phyloP scores from a whole-genome alignment of 1,284 basidiomycete species.

The Rhodotorula sp. region DNA sequence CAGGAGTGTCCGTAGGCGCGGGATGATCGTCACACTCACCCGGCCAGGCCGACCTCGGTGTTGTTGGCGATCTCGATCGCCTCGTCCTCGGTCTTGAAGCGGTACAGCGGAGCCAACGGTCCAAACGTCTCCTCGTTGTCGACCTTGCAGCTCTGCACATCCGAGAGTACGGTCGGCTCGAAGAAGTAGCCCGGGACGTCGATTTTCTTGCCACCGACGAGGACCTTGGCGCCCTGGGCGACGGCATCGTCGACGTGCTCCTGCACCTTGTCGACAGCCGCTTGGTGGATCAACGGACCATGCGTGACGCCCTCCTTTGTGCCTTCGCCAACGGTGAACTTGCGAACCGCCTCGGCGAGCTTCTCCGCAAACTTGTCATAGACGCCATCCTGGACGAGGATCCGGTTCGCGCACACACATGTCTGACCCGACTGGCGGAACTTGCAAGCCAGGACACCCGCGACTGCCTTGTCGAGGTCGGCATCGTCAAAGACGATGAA shows the following conservation, averaged over 20 bases:
- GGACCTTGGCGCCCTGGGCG: constrained; percentile 75
- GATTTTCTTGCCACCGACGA: constrained; percentile 71
- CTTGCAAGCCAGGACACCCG: constrained; percentile 59
- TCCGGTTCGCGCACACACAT: constrained; percentile 50
- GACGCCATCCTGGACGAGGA: constrained; percentile 55
- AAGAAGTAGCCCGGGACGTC: constrained; percentile 28
- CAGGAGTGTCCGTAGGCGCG: background rate
- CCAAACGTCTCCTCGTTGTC: constrained; percentile 45
- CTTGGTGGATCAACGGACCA: constrained; percentile 87
- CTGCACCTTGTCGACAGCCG: constrained; percentile 81
- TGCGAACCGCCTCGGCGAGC: constrained; percentile 75
- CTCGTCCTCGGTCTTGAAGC: constrained; percentile 88
- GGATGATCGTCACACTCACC: constrained; percentile 44
- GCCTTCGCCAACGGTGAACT: constrained; percentile 84
- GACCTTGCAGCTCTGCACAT: constrained; percentile 40
- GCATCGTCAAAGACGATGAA: constrained; percentile 98
- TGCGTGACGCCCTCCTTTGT: constrained; percentile 73
- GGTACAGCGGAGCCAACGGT: constrained; percentile 44
- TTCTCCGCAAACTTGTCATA: constrained; percentile 82
- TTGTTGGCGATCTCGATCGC: constrained; percentile 83
- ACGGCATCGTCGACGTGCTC: constrained; percentile 84
- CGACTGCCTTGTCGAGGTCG: constrained; percentile 89
- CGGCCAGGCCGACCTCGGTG: constrained; percentile 81
- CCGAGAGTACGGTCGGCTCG: constrained; percentile 42
- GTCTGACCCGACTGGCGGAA: constrained; percentile 82